phyloP scores from a whole-genome alignment of 192 early-diverging fungal genomes.

The Powellomyces hirtus region DNA sequence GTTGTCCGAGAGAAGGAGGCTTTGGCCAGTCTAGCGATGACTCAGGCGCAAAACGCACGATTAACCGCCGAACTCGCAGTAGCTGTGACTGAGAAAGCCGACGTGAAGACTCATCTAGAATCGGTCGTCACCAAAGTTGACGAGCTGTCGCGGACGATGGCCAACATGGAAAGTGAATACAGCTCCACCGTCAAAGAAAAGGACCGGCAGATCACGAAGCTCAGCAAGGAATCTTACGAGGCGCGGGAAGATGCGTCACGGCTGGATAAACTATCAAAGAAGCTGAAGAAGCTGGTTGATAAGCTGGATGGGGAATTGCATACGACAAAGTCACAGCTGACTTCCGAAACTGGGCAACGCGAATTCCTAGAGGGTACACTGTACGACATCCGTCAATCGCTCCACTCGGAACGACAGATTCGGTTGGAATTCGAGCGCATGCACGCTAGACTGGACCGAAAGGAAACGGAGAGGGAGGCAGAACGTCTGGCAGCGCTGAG shows the following conservation, averaged over 20 bases:
- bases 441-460: constrained; percentile 35
- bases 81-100: constrained; percentile 14
- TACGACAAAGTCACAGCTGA: constrained; percentile 30
- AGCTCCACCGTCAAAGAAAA: constrained; percentile 35
- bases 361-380: constrained; percentile 45
- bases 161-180: constrained; percentile 32
- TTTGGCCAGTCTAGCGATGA: neutral
- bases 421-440: constrained; percentile 49
- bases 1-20: constrained; percentile 12
- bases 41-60: constrained; percentile 15
- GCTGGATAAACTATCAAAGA: constrained; percentile 27
- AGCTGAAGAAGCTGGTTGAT: constrained; percentile 34
- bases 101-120: constrained; percentile 43
- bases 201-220: constrained; percentile 32
- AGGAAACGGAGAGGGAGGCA: constrained; percentile 30
- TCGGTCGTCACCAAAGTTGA: constrained; percentile 37
- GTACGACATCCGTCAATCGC: constrained; percentile 36
- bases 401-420: constrained; percentile 44
- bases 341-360: constrained; percentile 35
- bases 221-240: constrained; percentile 33
- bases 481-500: constrained; percentile 34
- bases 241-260: constrained; percentile 30
- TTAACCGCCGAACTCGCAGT: constrained; percentile 16
- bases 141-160: constrained; percentile 39
- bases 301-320: constrained; percentile 32